Percentiles rank a stretch among this genome's conserved stretches.
Evolutionary conservation across 768 basidiomycete species (phyloP).

Genomic region (Sarcomyxa edulis): DNA sequence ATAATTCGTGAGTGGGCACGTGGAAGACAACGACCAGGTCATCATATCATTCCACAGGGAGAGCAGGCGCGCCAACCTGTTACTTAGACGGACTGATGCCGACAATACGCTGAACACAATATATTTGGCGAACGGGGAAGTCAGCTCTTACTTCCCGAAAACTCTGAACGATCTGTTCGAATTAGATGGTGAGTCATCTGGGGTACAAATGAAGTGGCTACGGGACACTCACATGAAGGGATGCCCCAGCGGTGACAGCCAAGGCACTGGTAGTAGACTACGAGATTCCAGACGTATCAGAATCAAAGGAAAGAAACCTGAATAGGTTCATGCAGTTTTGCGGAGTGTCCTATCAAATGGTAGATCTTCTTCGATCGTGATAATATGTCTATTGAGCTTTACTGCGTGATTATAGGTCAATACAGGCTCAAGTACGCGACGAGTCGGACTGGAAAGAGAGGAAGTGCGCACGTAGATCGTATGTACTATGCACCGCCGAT

Average conservation of each 20-base stretch:
- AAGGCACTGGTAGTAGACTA: constrained; percentile 34
- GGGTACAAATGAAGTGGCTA: not conserved
- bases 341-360: constrained; percentile 55
- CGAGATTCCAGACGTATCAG: constrained; percentile 28
- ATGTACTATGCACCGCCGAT: too few species aligned
- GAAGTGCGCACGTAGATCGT: too few species aligned
- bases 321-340: constrained; percentile 54
- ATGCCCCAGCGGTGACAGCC: constrained; percentile 22
- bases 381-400: too few species aligned
- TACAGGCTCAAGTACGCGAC: too few species aligned
- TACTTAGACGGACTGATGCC: constrained; percentile 34
- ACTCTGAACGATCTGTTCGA: constrained; percentile 46
- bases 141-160: constrained; percentile 46
- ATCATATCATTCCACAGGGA: constrained; percentile 32
- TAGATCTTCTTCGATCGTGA: too few species aligned
- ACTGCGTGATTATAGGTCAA: too few species aligned
- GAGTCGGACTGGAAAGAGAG: too few species aligned
- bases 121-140: constrained; percentile 38
- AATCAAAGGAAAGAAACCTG: constrained; percentile 41
- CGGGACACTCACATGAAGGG: not conserved
- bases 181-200: constrained; percentile 37
- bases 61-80: constrained; percentile 48
- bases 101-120: constrained; percentile 41
- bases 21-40: not conserved
- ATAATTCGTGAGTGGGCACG: constrained; percentile 48